Base-by-base conservation (phyloP, 192 early-diverging fungal genomes). In the Mortierella hygrophila region DNA sequence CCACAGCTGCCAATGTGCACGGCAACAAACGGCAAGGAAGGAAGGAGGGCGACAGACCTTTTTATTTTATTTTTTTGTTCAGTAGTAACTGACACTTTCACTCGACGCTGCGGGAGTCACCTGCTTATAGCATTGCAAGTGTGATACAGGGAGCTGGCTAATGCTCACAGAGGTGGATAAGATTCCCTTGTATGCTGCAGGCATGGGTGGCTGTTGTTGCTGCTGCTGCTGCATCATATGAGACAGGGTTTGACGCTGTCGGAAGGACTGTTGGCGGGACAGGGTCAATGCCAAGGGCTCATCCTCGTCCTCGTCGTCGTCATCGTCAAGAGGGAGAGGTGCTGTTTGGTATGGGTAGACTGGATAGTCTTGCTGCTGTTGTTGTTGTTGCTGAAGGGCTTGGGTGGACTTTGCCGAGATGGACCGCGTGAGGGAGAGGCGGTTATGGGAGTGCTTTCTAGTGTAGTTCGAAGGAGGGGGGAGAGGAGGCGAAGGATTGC, bases 261-360 rank as follows among this genome's bases (percentile, higher is more conserved):
- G 41, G 21, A 16, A 20, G 37, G 69, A 77, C 49, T 80, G 83
- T 46, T 80, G 83, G 2, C 83, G 74, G 3, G 83, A 80, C 1
- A 80, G 55, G 3, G 83, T 80, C 38, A 80, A 18, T 26, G 37
- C 70, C 60, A 85, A 72, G 16, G 83, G 78, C 75, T 85, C 78
- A 32, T 83, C 72, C 3, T 83, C 77, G 54, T 85, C 78, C 11
- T 63, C 74, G 10, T 85, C 73, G 9, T 77, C 76, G 23, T 60
- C 77, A 38, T 72, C 54, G 6, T 35, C 65, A 16, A 11, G 9
- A 7, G 26, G 52, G 35, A 11, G 65, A 32, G 13, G 65, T 68
- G 35, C 35, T 18, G 65, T 32, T 29, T 35, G 35, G 35, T 1
- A 21, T 68, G 29, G 26, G 10, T 37, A 8, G 18, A 26, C 5